Conservation (phyloP, 1,284 basidiomycete genomes). For the Melampsora americana region DNA sequence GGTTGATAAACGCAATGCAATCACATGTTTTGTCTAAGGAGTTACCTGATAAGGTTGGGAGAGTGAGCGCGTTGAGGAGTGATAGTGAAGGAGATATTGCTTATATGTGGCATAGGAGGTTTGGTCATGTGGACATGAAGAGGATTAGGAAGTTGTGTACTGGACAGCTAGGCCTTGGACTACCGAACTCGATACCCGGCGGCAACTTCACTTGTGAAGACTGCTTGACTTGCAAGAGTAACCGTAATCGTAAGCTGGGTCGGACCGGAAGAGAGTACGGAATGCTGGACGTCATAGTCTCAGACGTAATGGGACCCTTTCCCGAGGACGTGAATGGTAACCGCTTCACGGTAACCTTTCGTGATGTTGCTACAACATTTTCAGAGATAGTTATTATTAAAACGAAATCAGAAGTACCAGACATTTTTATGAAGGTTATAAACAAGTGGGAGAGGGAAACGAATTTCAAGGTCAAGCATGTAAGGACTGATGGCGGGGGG, state of each 20-base stretch:
- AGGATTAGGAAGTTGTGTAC: slow-evolving; percentile 1
- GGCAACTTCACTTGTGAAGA: slow-evolving; percentile 28
- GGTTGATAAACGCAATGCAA: not conserved
- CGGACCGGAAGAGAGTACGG: not conserved
- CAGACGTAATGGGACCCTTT: too few relatives aligned
- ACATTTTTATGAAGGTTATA: not conserved
- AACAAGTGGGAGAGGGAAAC: not conserved
- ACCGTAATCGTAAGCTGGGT: not conserved
- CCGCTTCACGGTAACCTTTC: too few relatives aligned
- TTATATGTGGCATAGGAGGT: slow-evolving; percentile 25
- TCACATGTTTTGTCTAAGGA: too few relatives aligned
- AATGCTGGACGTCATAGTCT: too few relatives aligned
- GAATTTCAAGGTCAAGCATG: not conserved
- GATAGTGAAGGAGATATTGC: not conserved
- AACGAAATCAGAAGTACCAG: not conserved
- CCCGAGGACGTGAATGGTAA: too few relatives aligned
- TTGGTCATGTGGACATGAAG: slow-evolving; percentile 16
- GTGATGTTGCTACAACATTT: slow-evolving; percentile 19
- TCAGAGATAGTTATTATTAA: not conserved
- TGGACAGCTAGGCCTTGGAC: not conserved
- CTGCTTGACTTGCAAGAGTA: slow-evolving; percentile 20
- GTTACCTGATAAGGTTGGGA: too few relatives aligned
- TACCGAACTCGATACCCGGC: not conserved
- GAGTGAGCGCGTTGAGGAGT: not conserved
- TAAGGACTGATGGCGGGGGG: not conserved